Evolutionary conservation across 345 rosid genomes (phyloP).

Genomic region (Eucalyptus dawsonii): DNA sequence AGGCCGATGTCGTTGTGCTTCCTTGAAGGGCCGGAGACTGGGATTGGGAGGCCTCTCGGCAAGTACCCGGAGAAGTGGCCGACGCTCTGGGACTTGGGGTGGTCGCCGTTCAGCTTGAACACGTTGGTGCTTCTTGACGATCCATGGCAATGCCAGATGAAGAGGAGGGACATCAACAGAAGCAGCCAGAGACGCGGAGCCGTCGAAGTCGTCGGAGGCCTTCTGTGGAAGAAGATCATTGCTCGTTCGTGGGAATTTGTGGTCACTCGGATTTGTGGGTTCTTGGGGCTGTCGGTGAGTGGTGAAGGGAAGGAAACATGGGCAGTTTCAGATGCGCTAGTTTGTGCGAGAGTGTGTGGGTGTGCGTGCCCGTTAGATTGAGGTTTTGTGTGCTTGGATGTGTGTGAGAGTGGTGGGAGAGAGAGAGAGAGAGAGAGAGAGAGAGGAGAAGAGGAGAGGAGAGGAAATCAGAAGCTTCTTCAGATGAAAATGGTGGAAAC

Average conservation of each 20-base stretch:
- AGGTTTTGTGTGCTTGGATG: neutral
- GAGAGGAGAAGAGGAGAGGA: neutral
- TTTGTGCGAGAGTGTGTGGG: neutral
- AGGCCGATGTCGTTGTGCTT: slow-evolving; percentile 36
- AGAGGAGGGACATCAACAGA: neutral
- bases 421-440: neutral
- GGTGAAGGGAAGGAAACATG: neutral
- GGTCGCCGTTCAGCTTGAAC: slow-evolving; percentile 2
- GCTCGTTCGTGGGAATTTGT: neutral
- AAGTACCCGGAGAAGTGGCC: slow-evolving; percentile 19
- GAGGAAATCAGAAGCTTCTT: neutral
- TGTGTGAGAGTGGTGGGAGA: too few relatives aligned
- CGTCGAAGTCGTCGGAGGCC: neutral
- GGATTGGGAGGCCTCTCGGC: slow-evolving; percentile 25
- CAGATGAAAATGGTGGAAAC: neutral
- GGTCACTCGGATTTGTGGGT: neutral
- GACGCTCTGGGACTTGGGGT: neutral
- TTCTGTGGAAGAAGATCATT: neutral
- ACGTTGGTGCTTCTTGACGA: slow-evolving; percentile 1
- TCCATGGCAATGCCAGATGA: slow-evolving; percentile 1
- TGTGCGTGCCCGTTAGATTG: neutral
- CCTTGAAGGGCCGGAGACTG: slow-evolving; percentile 32
- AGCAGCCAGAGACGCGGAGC: neutral
- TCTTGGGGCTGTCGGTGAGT: neutral
- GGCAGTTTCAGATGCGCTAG: neutral